Evolutionary conservation across 75 land plant species (phyloP), one percentile per base, ranked within the genome.

Genomic region (Selaginella moellendorffii): DNA sequence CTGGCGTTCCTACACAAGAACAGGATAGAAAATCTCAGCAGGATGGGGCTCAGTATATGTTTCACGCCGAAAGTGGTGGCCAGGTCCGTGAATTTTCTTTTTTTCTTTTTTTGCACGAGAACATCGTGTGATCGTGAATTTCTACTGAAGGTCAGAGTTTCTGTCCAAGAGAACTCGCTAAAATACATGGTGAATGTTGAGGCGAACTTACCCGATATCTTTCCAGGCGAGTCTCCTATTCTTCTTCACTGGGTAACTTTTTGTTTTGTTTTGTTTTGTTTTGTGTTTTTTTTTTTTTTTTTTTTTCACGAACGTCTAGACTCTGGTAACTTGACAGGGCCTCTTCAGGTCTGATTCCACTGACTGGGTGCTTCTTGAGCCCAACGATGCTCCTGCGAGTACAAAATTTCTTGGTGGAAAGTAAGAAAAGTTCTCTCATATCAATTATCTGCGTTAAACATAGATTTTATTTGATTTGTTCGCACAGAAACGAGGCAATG

Each of bases 281-380:
- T 36, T 36, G 46, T 5, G 46, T 36, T 36, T 14, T 36, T 36
- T 14, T 5, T 36, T 5, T 36, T 36, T 5, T 36, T 36, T n/a
- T n/a, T n/a, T n/a, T n/a, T n/a, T n/a, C n/a, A n/a, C n/a, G n/a
- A n/a, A n/a, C n/a, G n/a, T n/a, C n/a, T n/a, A n/a, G n/a, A n/a
- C n/a, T n/a, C n/a, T 5, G 14, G 14, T 36, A 5, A 36, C 14
- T 36, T 14, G 14, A 36, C 73, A 77, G 79, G 79, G 86, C 1
- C 56, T 79, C 10, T 84, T 65, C 61, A 78, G 80, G 26, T 79
- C 90, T 52, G 78, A 79, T 69, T 79, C 88, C 10, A 65, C 73
- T 28, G 53, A 42, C 63, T 77, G 71, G 65, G 73, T 74, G 31
- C 28, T 76, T 28, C 65, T 66, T 29, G 76, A 76, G 17, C 63